A percentile compares a stretch with the other conserved stretches of the same genome.
phyloP scores from a whole-genome alignment of 192 early-diverging fungal genomes.

The Podila minutissima region DNA sequence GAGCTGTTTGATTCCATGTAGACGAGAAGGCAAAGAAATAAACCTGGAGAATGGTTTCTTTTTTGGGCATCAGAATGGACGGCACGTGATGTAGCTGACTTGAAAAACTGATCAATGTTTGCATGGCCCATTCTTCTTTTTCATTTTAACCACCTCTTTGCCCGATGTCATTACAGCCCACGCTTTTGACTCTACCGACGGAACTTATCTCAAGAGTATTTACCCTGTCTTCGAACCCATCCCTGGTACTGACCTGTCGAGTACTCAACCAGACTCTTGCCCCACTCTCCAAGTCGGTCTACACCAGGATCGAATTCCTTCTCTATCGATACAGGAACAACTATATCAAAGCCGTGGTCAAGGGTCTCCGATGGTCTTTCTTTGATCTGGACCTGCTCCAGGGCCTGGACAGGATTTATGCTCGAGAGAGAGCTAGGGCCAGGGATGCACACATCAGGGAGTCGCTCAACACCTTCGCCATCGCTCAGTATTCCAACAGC shows the following conservation, averaged over 20 bases:
- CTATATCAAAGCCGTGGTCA: conserved; percentile 46
- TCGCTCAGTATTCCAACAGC: neutral
- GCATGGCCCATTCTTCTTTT: too few relatives aligned
- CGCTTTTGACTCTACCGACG: conserved; percentile 19
- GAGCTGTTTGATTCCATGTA: neutral
- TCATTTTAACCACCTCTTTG: too few relatives aligned
- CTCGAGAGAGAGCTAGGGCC: neutral
- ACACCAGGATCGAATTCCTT: conserved; percentile 28
- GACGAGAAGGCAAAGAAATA: neutral
- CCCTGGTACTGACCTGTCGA: conserved; percentile 28
- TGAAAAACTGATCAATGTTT: too few relatives aligned
- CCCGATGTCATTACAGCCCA: neutral
- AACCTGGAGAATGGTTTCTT: too few relatives aligned
- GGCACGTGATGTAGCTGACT: too few relatives aligned
- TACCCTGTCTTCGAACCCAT: conserved; percentile 36
- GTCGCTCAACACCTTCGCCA: neutral
- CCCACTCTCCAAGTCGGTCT: conserved; percentile 28
- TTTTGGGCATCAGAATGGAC: too few relatives aligned
- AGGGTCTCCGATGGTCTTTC: conserved; percentile 46
- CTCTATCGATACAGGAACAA: conserved; percentile 38
- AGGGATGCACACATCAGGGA: neutral
- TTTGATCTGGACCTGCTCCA: conserved; percentile 37
- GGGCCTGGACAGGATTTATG: conserved; percentile 19
- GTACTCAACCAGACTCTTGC: conserved; percentile 24
- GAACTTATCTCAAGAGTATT: conserved; percentile 30